Evolutionary conservation across 441 rosid genomes (phyloP).

Genomic region (Croton laevigatus): DNA sequence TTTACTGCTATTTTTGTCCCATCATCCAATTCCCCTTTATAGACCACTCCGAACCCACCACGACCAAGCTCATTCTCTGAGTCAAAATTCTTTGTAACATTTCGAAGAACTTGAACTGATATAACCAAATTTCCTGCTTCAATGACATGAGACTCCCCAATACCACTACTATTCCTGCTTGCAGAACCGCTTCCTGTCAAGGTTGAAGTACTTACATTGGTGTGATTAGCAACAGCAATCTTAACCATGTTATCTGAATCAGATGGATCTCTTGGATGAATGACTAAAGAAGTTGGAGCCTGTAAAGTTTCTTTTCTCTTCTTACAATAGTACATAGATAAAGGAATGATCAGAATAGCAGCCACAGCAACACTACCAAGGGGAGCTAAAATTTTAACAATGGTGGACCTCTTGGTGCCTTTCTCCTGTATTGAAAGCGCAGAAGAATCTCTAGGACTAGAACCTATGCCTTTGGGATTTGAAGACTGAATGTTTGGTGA

Average conservation of each 20-base stretch:
- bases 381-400: conserved; percentile 46
- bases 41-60: conserved; percentile 77
- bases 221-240: conserved; percentile 51
- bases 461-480: conserved; percentile 21
- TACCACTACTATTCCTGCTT: conserved; percentile 42
- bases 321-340: conserved; percentile 45
- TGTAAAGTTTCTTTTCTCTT: conserved; percentile 30
- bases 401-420: conserved; percentile 27
- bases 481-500: conserved; percentile 22
- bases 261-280: conserved; percentile 67
- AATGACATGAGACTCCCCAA: conserved; percentile 55
- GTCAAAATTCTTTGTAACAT: conserved; percentile 59
- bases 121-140: conserved; percentile 68
- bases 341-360: conserved; percentile 38
- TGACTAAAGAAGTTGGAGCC: conserved; percentile 52
- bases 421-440: conserved; percentile 24
- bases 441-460: conserved; percentile 29
- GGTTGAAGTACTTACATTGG: conserved; percentile 44
- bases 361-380: conserved; percentile 41
- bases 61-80: conserved; percentile 70
- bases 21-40: conserved; percentile 65
- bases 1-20: conserved; percentile 73
- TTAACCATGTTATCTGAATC: conserved; percentile 51
- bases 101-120: conserved; percentile 70
- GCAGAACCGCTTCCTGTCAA: conserved; percentile 46